Evolutionary conservation across 495 filamentous ascomycete genomes (phyloP).

Genomic region (Diplogelasinospora grovesii): DNA sequence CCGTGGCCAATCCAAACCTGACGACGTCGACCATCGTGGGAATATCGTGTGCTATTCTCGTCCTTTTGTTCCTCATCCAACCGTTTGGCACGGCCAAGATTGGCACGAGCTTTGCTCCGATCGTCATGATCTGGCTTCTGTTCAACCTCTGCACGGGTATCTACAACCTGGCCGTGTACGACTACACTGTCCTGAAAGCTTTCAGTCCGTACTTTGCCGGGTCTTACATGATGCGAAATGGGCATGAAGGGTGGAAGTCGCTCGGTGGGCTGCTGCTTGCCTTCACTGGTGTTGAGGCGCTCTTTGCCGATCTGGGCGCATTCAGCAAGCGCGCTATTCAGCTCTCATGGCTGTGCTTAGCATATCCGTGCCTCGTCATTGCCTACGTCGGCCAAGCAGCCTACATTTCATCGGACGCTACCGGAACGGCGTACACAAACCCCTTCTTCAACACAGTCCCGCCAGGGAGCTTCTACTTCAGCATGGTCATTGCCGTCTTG

Average conservation of each 20-base stretch:
- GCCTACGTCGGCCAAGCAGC: constrained; percentile 71
- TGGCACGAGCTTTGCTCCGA: constrained; percentile 57
- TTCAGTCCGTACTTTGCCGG: constrained; percentile 63
- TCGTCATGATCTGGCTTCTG: constrained; percentile 67
- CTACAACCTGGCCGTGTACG: constrained; percentile 57
- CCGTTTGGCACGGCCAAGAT: constrained; percentile 64
- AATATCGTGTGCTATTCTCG: constrained; percentile 59
- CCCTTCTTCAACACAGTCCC: constrained; percentile 66
- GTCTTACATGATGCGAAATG: constrained; percentile 53
- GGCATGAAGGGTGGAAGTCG: constrained; percentile 56
- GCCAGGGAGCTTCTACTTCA: constrained; percentile 58
- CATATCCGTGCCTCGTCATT: constrained; percentile 60
- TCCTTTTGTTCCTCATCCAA: constrained; percentile 62
- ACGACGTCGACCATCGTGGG: constrained; percentile 53
- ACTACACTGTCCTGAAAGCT: constrained; percentile 62
- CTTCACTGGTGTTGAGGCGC: constrained; percentile 67
- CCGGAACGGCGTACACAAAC: constrained; percentile 53
- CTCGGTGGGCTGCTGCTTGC: constrained; percentile 64
- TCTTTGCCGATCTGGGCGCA: constrained; percentile 71
- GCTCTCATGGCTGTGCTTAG: constrained; percentile 55
- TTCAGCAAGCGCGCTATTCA: constrained; percentile 57
- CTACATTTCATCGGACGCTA: constrained; percentile 53
- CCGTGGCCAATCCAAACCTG: constrained; percentile 40
- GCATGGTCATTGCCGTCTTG: constrained; percentile 57
- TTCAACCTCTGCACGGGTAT: constrained; percentile 63